These are phyloP conservation scores for Brassica incana DNA, from an alignment of 345 rosid species.

Conservation along the genomic window DNA sequence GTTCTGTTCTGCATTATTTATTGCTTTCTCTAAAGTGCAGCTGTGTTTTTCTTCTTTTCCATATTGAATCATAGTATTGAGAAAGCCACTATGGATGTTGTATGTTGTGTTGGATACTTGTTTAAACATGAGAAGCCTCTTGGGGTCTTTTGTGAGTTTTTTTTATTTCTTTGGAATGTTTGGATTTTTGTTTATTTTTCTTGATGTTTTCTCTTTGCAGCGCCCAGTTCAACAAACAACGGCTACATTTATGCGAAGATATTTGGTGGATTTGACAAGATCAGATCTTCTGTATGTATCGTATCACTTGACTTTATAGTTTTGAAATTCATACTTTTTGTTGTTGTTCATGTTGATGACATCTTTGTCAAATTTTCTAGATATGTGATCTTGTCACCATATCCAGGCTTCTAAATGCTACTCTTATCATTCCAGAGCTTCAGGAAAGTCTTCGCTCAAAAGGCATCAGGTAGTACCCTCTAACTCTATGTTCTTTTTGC, in stretches of 20 bases:
- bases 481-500: not conserved
- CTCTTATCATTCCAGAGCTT: conserved; percentile 98
- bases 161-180: not conserved
- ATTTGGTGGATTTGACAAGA: conserved; percentile 93
- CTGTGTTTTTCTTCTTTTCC: not conserved
- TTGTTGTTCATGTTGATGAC: conserved; percentile 40
- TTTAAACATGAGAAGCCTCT: conserved; percentile 12
- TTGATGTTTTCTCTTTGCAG: conserved; percentile 45
- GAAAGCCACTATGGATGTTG: not conserved
- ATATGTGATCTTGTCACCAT: conserved; percentile 99
- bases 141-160: not conserved
- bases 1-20: not conserved
- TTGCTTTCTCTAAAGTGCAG: not conserved
- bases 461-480: conserved; percentile 61
- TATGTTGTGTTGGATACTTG: conserved; percentile 9
- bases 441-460: conserved; percentile 88
- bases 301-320: conserved; percentile 37
- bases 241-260: conserved; percentile 88
- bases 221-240: conserved; percentile 54
- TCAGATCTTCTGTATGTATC: conserved; percentile 66
- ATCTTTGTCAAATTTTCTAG: conserved; percentile 71
- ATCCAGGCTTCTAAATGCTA: conserved; percentile 99
- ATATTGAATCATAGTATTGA: not conserved
- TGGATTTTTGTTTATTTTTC: not conserved
- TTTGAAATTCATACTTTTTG: conserved; percentile 6